These are phyloP conservation scores for Botrytis paeoniae DNA, from an alignment of 2,329 filamentous ascomycete genomes.

Conservation along the genomic window DNA sequence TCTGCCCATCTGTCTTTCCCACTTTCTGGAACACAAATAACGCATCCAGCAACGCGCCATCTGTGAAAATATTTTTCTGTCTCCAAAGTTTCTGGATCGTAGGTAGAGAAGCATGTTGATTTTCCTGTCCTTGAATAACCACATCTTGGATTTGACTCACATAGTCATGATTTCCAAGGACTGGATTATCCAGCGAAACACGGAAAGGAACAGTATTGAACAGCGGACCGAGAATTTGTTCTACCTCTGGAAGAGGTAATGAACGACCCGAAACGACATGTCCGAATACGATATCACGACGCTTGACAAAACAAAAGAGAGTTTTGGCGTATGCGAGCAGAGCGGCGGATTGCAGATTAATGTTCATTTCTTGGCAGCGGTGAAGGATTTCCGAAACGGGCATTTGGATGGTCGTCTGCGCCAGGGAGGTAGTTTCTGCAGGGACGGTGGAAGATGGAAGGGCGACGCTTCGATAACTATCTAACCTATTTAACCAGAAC, in stretches of 20 bases:
- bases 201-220: conserved; percentile 24
- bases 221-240: conserved; percentile 37
- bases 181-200: conserved; percentile 30
- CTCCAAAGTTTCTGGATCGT: conserved; percentile 10
- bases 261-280: conserved; percentile 40
- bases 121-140: neutral
- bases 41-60: conserved; percentile 5
- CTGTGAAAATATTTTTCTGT: neutral
- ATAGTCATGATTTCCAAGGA: conserved; percentile 18
- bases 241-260: conserved; percentile 36
- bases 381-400: neutral
- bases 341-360: conserved; percentile 4
- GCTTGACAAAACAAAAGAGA: conserved; percentile 8
- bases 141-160: conserved; percentile 7
- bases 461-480: neutral
- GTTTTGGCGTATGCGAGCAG: conserved; percentile 7
- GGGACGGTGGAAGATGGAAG: neutral
- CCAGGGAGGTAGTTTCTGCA: neutral
- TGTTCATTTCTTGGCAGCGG: conserved; percentile 5
- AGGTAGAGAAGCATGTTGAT: conserved; percentile 12
- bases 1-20: neutral
- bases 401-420: neutral
- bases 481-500: neutral
- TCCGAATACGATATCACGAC: conserved; percentile 48
- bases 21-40: conserved; percentile 10